Evolutionary conservation across 805 yeast genomes (phyloP).

Genomic region (Kuraishia piskuri): DNA sequence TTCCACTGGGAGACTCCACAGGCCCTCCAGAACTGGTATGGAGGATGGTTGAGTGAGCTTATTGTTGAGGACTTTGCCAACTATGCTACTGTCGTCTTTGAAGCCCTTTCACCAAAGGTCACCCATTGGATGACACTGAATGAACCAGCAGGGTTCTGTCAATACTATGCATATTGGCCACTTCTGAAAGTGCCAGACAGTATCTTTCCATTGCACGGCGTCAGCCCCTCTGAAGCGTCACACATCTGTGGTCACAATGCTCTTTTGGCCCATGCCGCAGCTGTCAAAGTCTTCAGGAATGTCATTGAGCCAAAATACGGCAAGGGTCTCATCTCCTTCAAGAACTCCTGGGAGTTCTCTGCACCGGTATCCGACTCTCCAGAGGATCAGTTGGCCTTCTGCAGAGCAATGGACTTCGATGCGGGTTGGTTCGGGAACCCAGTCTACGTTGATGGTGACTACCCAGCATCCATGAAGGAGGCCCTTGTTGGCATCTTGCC

Average conservation of each 20-base stretch:
- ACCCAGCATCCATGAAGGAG: conserved; percentile 17
- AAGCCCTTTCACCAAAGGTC: conserved; percentile 23
- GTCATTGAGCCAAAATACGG: conserved; percentile 18
- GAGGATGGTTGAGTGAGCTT: conserved; percentile 18
- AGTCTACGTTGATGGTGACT: conserved; percentile 21
- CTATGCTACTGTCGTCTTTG: conserved; percentile 23
- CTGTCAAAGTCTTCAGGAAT: conserved; percentile 16
- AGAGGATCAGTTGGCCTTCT: conserved; percentile 19
- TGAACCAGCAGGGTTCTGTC: conserved; percentile 17
- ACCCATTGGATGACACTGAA: conserved; percentile 23
- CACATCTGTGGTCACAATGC: conserved; percentile 1
- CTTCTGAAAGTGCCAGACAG: conserved; percentile 12
- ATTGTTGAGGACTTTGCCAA: conserved; percentile 23
- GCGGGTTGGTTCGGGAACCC: conserved; percentile 23
- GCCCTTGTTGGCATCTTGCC: conserved; percentile 14
- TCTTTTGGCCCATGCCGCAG: conserved; percentile 18
- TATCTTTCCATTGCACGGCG: conserved; percentile 16
- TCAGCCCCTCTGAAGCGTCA: conserved; percentile 5
- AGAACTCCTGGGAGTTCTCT: conserved; percentile 20
- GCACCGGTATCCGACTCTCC: conserved; percentile 14
- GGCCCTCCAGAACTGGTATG: conserved; percentile 12
- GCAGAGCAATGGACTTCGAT: conserved; percentile 16
- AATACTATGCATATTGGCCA: conserved; percentile 7
- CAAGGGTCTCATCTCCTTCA: conserved; percentile 19
- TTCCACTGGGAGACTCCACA: conserved; percentile 26